These are phyloP conservation scores for Myxozyma lipomycoides DNA, from an alignment of 805 yeast genomes.

Conservation along the genomic window DNA sequence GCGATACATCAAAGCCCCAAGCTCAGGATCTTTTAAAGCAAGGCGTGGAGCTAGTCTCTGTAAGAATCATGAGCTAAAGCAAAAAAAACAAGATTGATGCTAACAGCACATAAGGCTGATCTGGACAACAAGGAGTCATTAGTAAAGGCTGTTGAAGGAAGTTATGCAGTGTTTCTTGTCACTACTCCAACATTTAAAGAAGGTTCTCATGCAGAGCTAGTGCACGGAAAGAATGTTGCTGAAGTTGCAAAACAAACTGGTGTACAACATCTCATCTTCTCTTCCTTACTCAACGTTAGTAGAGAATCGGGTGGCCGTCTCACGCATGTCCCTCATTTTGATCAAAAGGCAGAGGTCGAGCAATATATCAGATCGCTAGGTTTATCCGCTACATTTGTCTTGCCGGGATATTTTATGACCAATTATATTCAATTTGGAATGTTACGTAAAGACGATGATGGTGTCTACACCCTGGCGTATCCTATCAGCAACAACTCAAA, in stretches of 20 bases:
- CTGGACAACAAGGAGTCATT: background rate
- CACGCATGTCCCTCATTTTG: constrained; percentile 4
- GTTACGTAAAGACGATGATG: background rate
- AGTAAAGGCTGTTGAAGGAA: background rate
- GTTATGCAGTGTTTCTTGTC: constrained; percentile 2
- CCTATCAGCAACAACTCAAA: background rate
- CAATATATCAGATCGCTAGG: constrained; percentile 3
- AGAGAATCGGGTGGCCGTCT: constrained; percentile 1
- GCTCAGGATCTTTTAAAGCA: constrained; percentile 1
- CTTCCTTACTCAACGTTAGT: constrained; percentile 6
- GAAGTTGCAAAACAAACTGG: constrained; percentile 5
- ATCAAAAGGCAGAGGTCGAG: constrained; percentile 3
- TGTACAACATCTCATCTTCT: constrained; percentile 6
- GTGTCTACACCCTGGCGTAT: background rate
- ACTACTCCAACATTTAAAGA: background rate
- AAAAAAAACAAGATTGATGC: background rate
- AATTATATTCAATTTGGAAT: background rate
- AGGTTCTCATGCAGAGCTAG: background rate
- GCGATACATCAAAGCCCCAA: constrained; percentile 8
- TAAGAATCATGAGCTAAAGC: background rate
- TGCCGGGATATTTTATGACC: constrained; percentile 5
- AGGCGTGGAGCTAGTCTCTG: constrained; percentile 1
- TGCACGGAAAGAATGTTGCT: constrained; percentile 7
- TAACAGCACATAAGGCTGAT: constrained; percentile 10
- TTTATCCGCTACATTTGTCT: constrained; percentile 4